A percentile compares a stretch with the other conserved stretches of the same genome.
Conservation (phyloP, 1,139 yeast genomes). For the Casaregolazyma suthepensis region DNA sequence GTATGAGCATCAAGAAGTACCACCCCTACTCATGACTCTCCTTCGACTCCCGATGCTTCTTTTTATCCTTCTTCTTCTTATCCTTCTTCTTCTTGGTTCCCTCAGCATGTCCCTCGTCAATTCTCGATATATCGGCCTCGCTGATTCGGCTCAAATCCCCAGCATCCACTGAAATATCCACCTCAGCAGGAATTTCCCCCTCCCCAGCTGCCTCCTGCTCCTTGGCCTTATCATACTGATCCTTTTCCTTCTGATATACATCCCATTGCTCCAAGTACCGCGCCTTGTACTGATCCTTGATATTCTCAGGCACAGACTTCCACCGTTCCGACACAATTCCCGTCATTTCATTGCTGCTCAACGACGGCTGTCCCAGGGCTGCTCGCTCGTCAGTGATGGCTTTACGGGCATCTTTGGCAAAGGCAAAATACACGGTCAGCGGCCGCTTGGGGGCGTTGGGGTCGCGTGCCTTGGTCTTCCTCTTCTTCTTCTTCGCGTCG, state of each 20-base stretch:
- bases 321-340: conserved; percentile 72
- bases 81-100: conserved; percentile 12
- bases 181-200: conserved; percentile 30
- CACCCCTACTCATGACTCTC: not conserved
- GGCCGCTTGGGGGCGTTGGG: conserved; percentile 53
- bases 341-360: conserved; percentile 71
- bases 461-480: conserved; percentile 29
- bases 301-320: conserved; percentile 60
- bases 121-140: not conserved
- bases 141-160: not conserved
- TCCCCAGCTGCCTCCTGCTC: conserved; percentile 30
- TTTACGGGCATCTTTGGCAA: conserved; percentile 40
- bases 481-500: conserved; percentile 17
- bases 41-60: conserved; percentile 7
- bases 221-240: conserved; percentile 49
- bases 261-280: conserved; percentile 39
- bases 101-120: not conserved
- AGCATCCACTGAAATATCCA: conserved; percentile 7
- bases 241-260: conserved; percentile 46
- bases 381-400: conserved; percentile 57
- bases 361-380: conserved; percentile 48
- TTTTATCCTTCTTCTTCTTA: conserved; percentile 21
- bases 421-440: conserved; percentile 77
- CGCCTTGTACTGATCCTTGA: conserved; percentile 70
- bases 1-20: not conserved